Evolutionary conservation across 2,329 filamentous ascomycete species (phyloP).

Genomic region (Didymella exigua): DNA sequence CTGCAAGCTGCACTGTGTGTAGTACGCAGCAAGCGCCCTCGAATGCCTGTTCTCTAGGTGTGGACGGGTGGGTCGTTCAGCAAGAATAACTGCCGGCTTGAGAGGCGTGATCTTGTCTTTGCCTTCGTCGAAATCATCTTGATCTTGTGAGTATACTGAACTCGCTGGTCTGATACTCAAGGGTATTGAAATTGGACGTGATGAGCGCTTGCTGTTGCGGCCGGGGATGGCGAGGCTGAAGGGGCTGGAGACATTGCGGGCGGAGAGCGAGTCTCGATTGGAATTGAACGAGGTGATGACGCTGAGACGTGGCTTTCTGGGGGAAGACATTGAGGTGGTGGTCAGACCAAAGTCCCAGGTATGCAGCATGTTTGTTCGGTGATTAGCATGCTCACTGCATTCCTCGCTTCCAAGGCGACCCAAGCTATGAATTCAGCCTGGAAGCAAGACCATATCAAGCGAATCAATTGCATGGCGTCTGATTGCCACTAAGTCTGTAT

Average conservation of each 20-base stretch:
- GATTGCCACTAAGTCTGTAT: neutral
- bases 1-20: conserved; percentile 5
- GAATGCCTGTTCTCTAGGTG: conserved; percentile 6
- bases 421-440: neutral
- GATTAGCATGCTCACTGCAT: neutral
- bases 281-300: conserved; percentile 5
- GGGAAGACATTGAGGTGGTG: conserved; percentile 5
- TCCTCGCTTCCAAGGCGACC: conserved; percentile 13
- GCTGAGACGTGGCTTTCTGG: conserved; percentile 9
- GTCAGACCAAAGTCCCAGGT: neutral
- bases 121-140: neutral
- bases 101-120: conserved; percentile 9
- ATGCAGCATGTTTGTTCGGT: neutral
- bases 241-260: conserved; percentile 22
- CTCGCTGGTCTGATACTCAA: conserved; percentile 8
- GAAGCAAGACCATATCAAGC: neutral
- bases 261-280: conserved; percentile 3
- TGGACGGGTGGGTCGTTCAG: conserved; percentile 11
- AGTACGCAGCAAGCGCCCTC: conserved; percentile 7
- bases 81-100: conserved; percentile 13
- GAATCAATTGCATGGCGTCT: neutral
- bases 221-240: conserved; percentile 25
- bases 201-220: conserved; percentile 7
- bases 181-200: conserved; percentile 4
- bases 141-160: conserved; percentile 8